Evolutionary conservation across 257 asterid species (phyloP).

Genomic region (Leptodermis oblonga): DNA sequence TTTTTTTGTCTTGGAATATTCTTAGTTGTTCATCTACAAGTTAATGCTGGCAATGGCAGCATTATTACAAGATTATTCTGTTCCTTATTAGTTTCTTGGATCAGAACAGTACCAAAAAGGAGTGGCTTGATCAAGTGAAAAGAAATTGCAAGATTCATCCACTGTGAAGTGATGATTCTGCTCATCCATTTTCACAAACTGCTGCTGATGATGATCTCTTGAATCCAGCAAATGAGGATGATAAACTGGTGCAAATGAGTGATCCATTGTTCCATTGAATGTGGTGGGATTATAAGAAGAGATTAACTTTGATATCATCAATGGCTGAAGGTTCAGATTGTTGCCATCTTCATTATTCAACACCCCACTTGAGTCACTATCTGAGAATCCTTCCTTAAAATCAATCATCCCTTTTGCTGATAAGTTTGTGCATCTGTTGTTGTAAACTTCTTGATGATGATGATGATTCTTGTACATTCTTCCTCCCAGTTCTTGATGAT

Average conservation of each 20-base stretch:
- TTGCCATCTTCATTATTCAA: conserved; percentile 27
- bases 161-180: conserved; percentile 15
- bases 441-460: conserved; percentile 5
- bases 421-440: neutral
- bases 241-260: conserved; percentile 11
- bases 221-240: conserved; percentile 26
- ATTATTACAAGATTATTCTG: neutral
- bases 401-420: conserved; percentile 16
- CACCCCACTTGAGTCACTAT: conserved; percentile 39
- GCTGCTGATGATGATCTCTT: conserved; percentile 16
- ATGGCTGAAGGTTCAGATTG: conserved; percentile 18
- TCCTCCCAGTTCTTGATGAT: neutral
- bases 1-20: neutral
- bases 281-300: conserved; percentile 5
- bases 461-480: conserved; percentile 3
- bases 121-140: conserved; percentile 33
- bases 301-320: conserved; percentile 1
- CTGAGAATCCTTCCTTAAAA: conserved; percentile 36
- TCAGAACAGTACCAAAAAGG: conserved; percentile 28
- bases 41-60: neutral
- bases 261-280: conserved; percentile 18
- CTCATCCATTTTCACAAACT: conserved; percentile 23
- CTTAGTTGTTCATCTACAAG: neutral
- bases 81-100: conserved; percentile 19
- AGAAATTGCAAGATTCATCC: conserved; percentile 32